Evolutionary conservation across 257 asterid genomes (phyloP), one percentile per base, ranked within the genome.

Genomic region (Gentiana dahurica): DNA sequence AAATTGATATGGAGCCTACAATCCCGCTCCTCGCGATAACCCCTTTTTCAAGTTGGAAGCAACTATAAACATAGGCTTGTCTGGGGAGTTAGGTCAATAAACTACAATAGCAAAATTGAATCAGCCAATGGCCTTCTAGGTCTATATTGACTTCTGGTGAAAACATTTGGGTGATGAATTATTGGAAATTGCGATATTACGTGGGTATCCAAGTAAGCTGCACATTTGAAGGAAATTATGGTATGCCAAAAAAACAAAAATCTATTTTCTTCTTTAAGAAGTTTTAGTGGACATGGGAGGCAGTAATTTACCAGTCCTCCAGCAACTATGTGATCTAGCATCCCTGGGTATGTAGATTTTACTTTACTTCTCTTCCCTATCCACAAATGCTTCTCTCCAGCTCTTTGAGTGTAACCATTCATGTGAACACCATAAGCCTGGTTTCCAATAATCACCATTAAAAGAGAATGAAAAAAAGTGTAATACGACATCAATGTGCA

Each of bases 381-480:
- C 98, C 98, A 90, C 12, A 90, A 75, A 74, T 67, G 80, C 61
- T 80, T 71, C 73, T 77, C 58, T 13, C 77, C 75, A 13, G 68
- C 86, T 68, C 70, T 73, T 71, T 90, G 94, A 51, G 79, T 73
- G 65, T 87, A 90, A 34, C 98, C 98, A 79, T 81, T 84, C 94
- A 90, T 72, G 55, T 87, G 98, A 64, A 90, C 81, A 63, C 98
- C 98, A 66, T 86, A 90, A 70, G 77, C 96, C 97, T 89, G 69
- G 45, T 59, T 66, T 49, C 41, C 37, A 35, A 64, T 39, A 38
- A 49, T n/a, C 44, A 61, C 52, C 54, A 65, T 12, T 51, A 44
- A 33, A 48, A 57, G 38, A 13, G 46, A 55, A 37, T 8, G 55
- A 34, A 53, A 57, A 49, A 36, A 34, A 64, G 12, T 24, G 46